These are phyloP conservation scores for Taphrina communis DNA, from an alignment of 1,139 yeast genomes.

Conservation along the genomic window DNA sequence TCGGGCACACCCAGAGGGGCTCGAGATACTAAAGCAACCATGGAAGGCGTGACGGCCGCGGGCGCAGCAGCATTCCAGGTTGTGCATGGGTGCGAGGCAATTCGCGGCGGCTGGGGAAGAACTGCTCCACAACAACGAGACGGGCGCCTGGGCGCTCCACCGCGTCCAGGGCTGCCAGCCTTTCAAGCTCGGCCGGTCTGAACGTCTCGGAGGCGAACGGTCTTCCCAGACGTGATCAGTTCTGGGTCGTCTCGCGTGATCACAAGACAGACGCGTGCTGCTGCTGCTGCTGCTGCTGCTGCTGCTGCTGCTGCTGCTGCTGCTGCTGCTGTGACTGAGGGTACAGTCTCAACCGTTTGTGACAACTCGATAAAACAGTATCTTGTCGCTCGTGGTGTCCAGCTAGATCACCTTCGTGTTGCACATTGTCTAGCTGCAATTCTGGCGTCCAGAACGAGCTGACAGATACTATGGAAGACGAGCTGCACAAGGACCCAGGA, in stretches of 20 bases:
- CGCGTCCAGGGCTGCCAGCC: background rate
- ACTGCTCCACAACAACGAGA: slow-evolving; percentile 1
- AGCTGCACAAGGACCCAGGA: slow-evolving; percentile 8
- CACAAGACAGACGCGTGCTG: no score
- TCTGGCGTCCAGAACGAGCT: no score
- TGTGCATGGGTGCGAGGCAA: no score
- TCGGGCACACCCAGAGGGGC: background rate
- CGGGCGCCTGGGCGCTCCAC: background rate
- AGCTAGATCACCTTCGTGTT: no score
- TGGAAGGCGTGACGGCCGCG: background rate
- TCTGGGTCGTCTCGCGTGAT: background rate
- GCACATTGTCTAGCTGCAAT: no score
- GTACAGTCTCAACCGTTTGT: no score
- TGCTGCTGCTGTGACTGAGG: no score
- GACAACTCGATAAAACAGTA: no score
- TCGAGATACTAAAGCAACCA: slow-evolving; percentile 2
- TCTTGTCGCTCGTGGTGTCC: no score
- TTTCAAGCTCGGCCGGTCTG: no score
- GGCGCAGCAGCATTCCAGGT: background rate
- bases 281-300: no score
- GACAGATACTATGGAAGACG: slow-evolving; percentile 4
- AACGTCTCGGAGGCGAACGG: background rate
- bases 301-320: no score
- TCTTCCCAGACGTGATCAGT: background rate
- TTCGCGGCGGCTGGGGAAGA: background rate